Conservation (phyloP, 768 basidiomycete genomes). For the Boletus reticuloceps region DNA sequence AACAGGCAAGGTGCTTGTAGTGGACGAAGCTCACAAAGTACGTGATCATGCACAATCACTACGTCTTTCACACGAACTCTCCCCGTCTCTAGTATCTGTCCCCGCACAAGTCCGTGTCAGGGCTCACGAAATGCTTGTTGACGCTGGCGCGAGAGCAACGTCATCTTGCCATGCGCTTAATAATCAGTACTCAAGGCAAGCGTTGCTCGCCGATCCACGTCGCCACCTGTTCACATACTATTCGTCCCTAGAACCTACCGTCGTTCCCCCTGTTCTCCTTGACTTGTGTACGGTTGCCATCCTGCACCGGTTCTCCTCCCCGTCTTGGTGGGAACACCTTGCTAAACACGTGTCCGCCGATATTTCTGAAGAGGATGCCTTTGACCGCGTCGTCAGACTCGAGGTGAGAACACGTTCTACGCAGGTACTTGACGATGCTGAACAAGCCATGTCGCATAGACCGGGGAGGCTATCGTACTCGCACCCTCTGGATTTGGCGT, state of each 20-base stretch:
- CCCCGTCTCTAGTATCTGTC: slow-evolving; percentile 56
- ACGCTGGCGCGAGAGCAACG: slow-evolving; percentile 66
- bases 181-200: slow-evolving; percentile 73
- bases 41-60: not conserved
- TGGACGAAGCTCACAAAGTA: slow-evolving; percentile 78
- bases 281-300: slow-evolving; percentile 65
- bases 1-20: slow-evolving; percentile 66
- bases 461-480: slow-evolving; percentile 67
- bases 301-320: slow-evolving; percentile 74
- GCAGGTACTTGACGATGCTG: not conserved
- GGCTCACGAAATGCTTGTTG: slow-evolving; percentile 57
- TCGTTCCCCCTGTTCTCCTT: slow-evolving; percentile 63
- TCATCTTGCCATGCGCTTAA: slow-evolving; percentile 67
- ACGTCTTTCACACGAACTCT: not conserved
- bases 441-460: slow-evolving; percentile 37
- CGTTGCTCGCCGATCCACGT: not conserved
- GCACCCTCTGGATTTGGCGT: slow-evolving; percentile 60
- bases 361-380: slow-evolving; percentile 55
- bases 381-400: slow-evolving; percentile 62
- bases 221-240: not conserved
- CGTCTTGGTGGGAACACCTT: slow-evolving; percentile 72
- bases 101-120: slow-evolving; percentile 40
- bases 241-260: slow-evolving; percentile 57
- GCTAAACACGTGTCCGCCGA: slow-evolving; percentile 66
- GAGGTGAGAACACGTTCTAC: slow-evolving; percentile 40